Conservation (phyloP, 768 basidiomycete species). For the Boletus pseudo-olivaceus region DNA sequence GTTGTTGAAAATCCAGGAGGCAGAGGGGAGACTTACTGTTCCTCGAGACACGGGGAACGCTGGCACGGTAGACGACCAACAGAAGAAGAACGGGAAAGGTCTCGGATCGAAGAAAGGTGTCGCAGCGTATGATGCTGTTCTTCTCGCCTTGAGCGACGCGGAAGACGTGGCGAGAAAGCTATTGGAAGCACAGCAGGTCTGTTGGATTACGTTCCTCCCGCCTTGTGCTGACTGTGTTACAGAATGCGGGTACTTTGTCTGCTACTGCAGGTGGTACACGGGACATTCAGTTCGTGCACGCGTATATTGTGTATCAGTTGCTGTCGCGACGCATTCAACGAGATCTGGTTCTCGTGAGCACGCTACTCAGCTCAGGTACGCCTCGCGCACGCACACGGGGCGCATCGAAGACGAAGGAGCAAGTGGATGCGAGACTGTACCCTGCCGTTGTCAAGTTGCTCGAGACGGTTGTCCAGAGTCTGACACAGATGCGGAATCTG, state of each 20-base stretch:
- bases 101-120: conserved; percentile 67
- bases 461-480: conserved; percentile 80
- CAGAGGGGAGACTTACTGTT: conserved; percentile 55
- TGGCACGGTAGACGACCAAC: conserved; percentile 25
- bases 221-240: conserved; percentile 17
- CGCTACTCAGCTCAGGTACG: conserved; percentile 49
- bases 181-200: conserved; percentile 79
- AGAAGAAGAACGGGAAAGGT: conserved; percentile 37
- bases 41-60: conserved; percentile 25
- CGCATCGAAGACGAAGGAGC: conserved; percentile 36
- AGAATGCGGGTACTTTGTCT: conserved; percentile 41
- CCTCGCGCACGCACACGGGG: conserved; percentile 16
- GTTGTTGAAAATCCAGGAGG: conserved; percentile 77
- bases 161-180: conserved; percentile 81
- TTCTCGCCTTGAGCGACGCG: conserved; percentile 84
- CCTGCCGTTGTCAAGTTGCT: conserved; percentile 87
- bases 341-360: conserved; percentile 75
- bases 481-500: conserved; percentile 79
- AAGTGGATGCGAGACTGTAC: conserved; percentile 70
- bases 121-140: conserved; percentile 82
- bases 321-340: conserved; percentile 85
- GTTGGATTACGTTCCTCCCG: conserved; percentile 1
- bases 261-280: conserved; percentile 46
- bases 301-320: conserved; percentile 84
- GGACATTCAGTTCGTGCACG: conserved; percentile 81